Evolutionary conservation across 345 rosid species (phyloP).

Genomic region (Moringa oleifera): DNA sequence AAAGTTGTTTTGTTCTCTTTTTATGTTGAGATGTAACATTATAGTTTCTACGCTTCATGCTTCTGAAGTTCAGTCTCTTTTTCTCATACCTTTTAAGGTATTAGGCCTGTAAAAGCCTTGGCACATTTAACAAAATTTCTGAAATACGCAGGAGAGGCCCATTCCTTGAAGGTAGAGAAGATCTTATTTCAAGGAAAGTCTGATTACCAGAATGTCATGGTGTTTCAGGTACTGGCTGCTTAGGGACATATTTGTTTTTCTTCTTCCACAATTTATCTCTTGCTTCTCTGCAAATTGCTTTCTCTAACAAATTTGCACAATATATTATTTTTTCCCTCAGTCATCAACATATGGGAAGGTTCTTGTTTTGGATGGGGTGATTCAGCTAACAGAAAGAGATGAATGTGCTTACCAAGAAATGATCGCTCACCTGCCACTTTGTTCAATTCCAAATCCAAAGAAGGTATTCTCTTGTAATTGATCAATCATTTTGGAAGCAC

Average conservation of each 20-base stretch:
- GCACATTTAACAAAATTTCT: background rate
- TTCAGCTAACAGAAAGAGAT: slow-evolving; percentile 94
- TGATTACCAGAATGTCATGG: slow-evolving; percentile 84
- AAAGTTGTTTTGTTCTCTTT: no score
- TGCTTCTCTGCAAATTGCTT: background rate
- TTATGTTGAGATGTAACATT: background rate
- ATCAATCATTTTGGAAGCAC: background rate
- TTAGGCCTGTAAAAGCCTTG: background rate
- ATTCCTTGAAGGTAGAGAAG: slow-evolving; percentile 84
- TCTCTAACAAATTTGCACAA: background rate
- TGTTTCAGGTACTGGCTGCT: slow-evolving; percentile 62
- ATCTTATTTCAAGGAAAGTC: slow-evolving; percentile 79
- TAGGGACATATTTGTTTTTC: background rate
- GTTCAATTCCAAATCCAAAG: slow-evolving; percentile 83
- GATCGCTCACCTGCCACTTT: slow-evolving; percentile 94
- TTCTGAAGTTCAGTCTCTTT: background rate
- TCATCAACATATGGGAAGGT: slow-evolving; percentile 94
- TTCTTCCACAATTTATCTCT: background rate
- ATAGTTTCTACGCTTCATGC: background rate
- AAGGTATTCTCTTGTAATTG: slow-evolving; percentile 40
- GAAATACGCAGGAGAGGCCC: slow-evolving; percentile 78
- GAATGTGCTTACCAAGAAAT: slow-evolving; percentile 99
- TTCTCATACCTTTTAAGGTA: background rate
- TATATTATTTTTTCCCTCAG: slow-evolving; percentile 24
- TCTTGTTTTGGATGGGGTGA: slow-evolving; percentile 91